These are phyloP conservation scores for Fusarium pseudoanthophilum DNA, from an alignment of 2,329 filamentous ascomycete species.

Conservation along the genomic window DNA sequence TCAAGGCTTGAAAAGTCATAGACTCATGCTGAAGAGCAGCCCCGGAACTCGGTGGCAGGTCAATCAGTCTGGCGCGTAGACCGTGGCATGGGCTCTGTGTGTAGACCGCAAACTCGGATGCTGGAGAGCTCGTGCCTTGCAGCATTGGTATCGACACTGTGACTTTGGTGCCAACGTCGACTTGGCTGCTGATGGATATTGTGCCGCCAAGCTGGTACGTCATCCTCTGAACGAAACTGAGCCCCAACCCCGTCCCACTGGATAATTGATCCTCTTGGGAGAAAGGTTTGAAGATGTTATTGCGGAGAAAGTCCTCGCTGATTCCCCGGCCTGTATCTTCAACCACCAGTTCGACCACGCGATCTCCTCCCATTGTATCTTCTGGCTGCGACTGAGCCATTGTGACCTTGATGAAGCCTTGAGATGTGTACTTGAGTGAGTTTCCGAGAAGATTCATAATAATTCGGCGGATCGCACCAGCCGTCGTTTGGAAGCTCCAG, in stretches of 20 bases:
- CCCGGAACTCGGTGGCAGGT: accelerated
- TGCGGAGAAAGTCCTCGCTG: slow-evolving; percentile 68
- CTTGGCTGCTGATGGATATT: slow-evolving; percentile 63
- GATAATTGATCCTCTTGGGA: slow-evolving; percentile 70
- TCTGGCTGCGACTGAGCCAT: slow-evolving; percentile 32
- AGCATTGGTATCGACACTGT: slow-evolving; percentile 47
- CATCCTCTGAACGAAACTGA: slow-evolving; percentile 71
- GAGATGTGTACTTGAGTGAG: slow-evolving; percentile 67
- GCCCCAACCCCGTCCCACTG: slow-evolving; percentile 70
- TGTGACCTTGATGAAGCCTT: slow-evolving; percentile 46
- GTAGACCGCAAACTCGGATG: neutral
- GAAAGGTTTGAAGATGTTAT: slow-evolving; percentile 71
- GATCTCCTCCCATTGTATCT: neutral
- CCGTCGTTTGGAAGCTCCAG: slow-evolving; percentile 66
- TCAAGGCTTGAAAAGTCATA: neutral
- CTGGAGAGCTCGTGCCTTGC: neutral
- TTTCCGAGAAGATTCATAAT: slow-evolving; percentile 74
- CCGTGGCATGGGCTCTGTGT: neutral
- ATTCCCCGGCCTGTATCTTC: slow-evolving; percentile 75
- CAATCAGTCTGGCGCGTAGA: neutral
- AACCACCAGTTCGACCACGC: slow-evolving; percentile 56
- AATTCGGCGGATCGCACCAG: slow-evolving; percentile 61
- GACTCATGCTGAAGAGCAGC: neutral
- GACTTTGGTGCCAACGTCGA: slow-evolving; percentile 51
- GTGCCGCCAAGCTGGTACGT: slow-evolving; percentile 66